Evolutionary conservation across 2,329 filamentous ascomycete genomes (phyloP), one percentile per base, ranked within the genome.

Genomic region (Colletotrichum somersetense): DNA sequence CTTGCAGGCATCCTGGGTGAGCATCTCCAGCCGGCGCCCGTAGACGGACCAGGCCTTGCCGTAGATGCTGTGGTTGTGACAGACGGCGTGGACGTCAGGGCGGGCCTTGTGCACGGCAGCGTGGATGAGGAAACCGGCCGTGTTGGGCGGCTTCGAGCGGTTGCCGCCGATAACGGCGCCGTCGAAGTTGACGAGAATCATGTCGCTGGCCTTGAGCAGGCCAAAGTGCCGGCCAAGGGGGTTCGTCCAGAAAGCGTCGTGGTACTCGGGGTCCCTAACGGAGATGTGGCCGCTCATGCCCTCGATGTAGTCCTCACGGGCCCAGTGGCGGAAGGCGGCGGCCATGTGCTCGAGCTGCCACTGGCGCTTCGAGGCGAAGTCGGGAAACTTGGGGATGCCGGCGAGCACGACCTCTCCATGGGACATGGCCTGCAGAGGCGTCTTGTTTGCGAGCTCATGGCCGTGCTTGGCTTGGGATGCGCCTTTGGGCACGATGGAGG

Each of bases 81-180:
- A 93, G 12, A 91, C 89, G 2, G 92, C 91, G 75, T 90, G 85
- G 20, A 91, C 88, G 76, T 92, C 87, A 1, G 88, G 88, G 14
- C 91, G 83, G 0, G 89, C 89, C 79, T 89, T 89, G 80, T 92
- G 88, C 20, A 93, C 84, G 4, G 90, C 91, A 23, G 85, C 85
- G 80, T 93, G 92, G 74, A 94, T 93, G 66, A 91, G 79, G 76
- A 93, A 93, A 0, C 91, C 91, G 0, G 91, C 91, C 2, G 89
- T 87, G 79, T 93, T 93, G 56, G 89, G 88, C 0, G 91, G 89
- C 30, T 87, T 82, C 1, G 81, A 82, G 62, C 82, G 85, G 76
- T 91, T 91, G 0, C 91, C 91, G 16, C 90, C 90, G 7, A 92
- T 85, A 10, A 91, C 86, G n/a, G 87, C 86, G 18, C 91, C 91